Evolutionary conservation across 805 yeast genomes (phyloP).

Genomic region (Barnettozyma salicaria): DNA sequence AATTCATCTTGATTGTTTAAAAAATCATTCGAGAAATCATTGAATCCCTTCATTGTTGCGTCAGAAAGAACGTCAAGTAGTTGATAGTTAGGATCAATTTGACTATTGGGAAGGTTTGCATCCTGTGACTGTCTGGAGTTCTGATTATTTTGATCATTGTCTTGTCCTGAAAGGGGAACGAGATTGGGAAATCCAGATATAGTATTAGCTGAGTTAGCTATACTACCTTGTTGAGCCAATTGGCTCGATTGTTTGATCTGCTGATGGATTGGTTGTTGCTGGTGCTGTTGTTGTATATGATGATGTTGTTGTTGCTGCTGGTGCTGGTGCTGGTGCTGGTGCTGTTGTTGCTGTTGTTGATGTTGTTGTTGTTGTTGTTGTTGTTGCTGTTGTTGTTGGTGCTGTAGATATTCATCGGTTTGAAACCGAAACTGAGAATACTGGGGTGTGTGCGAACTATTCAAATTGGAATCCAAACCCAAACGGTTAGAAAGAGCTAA

Average conservation of each 20-base stretch:
- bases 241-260: neutral
- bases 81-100: slow-evolving; percentile 11
- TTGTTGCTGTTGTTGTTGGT: slow-evolving; percentile 9
- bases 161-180: no score
- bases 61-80: slow-evolving; percentile 21
- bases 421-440: slow-evolving; percentile 2
- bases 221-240: neutral
- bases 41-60: slow-evolving; percentile 22
- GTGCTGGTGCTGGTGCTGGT: neutral
- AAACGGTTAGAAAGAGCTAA: neutral
- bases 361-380: slow-evolving; percentile 3
- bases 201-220: neutral
- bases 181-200: no score
- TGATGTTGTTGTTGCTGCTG: slow-evolving; percentile 1
- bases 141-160: no score
- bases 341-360: slow-evolving; percentile 2
- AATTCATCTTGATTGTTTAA: slow-evolving; percentile 18
- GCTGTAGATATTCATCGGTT: slow-evolving; percentile 5
- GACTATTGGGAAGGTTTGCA: slow-evolving; percentile 5
- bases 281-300: slow-evolving; percentile 1
- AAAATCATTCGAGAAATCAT: slow-evolving; percentile 16
- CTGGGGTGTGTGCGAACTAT: neutral
- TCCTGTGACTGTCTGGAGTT: neutral
- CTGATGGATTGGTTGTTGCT: neutral
- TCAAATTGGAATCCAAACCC: neutral